Base-by-base conservation (phyloP, 2,329 filamentous ascomycete genomes). In the Trichoderma guizhouense region DNA sequence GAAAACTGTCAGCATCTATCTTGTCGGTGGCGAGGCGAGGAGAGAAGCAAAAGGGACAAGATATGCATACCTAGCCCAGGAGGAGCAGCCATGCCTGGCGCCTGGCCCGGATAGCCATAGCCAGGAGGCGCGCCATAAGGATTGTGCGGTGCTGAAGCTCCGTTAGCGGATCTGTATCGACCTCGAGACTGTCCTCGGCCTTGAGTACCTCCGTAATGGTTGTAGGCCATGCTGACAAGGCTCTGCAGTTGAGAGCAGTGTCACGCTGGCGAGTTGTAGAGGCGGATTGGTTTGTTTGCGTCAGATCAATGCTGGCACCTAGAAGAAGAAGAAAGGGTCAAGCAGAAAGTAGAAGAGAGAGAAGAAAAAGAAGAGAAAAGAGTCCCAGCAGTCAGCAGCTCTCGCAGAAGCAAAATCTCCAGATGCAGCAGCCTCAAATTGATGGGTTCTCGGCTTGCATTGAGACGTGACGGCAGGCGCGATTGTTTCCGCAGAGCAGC, bases 61-160 rank as follows among this genome's bases (percentile, higher is more conserved):
- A 51, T n/a, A 12, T 15, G 80, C 88, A 82, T 87, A 95, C 94
- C 93, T 88, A 94, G 90, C 83, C 93, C 93, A 77, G 94, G 93
- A 77, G 93, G 92, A 77, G 91, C 90, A 75, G 89, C 91, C 89
- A 94, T 91, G 72, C 90, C 91, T 71, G 91, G 91, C 64, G 89
- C 85, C 65, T 83, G 79, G 74, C 83, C 80, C 71, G 92, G 91
- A 77, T 93, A 94, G 71, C 86, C 86, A 83, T 92, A 97, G 76
- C 89, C 88, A 67, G 93, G 92, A 78, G 92, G 91, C 72, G 89
- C 87, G 78, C 91, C 92, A 85, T 94, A 97, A 63, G 89, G 88
- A 81, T 85, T 86, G 62, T 72, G 67, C 28, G 67, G 67, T 47
- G 69, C 72, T 71, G 61, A 53, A 53, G 57, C 55, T 72, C 68